Conservation (phyloP, 495 filamentous ascomycete genomes). For the Astrocystis sublimbata region DNA sequence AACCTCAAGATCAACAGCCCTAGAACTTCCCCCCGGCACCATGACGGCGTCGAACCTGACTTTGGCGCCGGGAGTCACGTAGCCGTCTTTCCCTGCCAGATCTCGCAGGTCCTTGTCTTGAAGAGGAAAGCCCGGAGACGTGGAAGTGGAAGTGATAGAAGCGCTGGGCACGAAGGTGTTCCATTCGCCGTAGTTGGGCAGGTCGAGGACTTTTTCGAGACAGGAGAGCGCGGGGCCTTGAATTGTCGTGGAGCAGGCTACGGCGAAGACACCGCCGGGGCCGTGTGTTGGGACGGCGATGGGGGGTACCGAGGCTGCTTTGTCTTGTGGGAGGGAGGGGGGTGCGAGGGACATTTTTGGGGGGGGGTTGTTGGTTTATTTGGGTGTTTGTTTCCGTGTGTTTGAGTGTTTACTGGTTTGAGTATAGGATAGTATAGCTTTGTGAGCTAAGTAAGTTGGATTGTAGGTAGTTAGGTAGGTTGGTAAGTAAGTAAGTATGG, state of each 20-base stretch:
- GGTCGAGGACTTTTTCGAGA: conserved; percentile 29
- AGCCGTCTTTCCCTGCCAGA: conserved; percentile 33
- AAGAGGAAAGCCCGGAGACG: not conserved
- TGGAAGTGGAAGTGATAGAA: conserved; percentile 26
- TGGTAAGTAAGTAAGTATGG: too few species aligned
- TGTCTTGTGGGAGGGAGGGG: conserved; percentile 3
- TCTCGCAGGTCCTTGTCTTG: conserved; percentile 9
- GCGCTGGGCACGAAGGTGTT: conserved; percentile 36
- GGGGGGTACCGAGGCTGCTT: not conserved
- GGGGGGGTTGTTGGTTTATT: not conserved
- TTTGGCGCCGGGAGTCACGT: conserved; percentile 32
- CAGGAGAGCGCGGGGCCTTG: conserved; percentile 30
- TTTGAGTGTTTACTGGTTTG: not conserved
- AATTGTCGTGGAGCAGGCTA: conserved; percentile 33
- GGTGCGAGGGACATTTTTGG: conserved; percentile 11
- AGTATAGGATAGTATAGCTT: too few species aligned
- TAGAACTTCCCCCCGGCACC: conserved; percentile 8
- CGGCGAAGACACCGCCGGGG: conserved; percentile 30
- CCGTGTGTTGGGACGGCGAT: conserved; percentile 37
- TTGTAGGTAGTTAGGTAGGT: too few species aligned
- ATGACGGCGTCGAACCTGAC: conserved; percentile 40
- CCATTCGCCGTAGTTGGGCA: conserved; percentile 35
- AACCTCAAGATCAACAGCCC: conserved; percentile 27
- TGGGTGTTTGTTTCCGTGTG: too few species aligned
- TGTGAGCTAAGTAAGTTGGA: too few species aligned